Evolutionary conservation across 495 filamentous ascomycete genomes (phyloP), one percentile per base, ranked within the genome.

Genomic region (Penicillium soppii): DNA sequence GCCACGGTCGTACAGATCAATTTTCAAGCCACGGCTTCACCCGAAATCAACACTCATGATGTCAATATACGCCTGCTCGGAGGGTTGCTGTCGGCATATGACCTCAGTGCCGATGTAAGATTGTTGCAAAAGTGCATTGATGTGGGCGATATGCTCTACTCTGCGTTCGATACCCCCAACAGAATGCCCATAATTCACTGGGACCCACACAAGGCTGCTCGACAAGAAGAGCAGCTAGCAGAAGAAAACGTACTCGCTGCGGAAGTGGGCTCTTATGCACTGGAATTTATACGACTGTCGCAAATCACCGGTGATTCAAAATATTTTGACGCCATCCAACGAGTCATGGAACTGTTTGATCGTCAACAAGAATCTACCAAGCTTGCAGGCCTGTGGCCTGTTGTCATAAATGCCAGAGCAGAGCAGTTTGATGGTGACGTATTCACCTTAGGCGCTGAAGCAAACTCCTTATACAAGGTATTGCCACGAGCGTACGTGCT

Each of bases 201-300:
- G 66, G 54, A 66, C 39, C 38, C 51, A 5, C 58, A 63, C 29
- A 45, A 30, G 21, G 66, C 62, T 25, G 49, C 50, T 16, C 51
- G 45, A 4, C 53, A 52, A 15, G 59, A 65, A 16, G 54, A 48
- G 26, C 67, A 70, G 33, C 16, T 54, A 2, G 54, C 65, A 15
- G 59, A 60, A 12, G 53, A 59, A 21, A 40, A 36, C 3, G 56
- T 53, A 7, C 61, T 82, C 26, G 66, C 90, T 20, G 89, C 91
- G 1, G 92, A 96, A 64, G 67, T 96, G 33, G 90, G 90, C 1
- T 89, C 88, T 6, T 74, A 94, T 30, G 80, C 82, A 25, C 77
- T 97, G 65, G 92, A 97, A 65, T 95, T 96, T 61, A 96, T 90
- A 2, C 80, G 91, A 5, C 79, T 97, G 13, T 85, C 92, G 1